phyloP scores from a whole-genome alignment of 305 asterid species.

The Fraxinus velutina region DNA sequence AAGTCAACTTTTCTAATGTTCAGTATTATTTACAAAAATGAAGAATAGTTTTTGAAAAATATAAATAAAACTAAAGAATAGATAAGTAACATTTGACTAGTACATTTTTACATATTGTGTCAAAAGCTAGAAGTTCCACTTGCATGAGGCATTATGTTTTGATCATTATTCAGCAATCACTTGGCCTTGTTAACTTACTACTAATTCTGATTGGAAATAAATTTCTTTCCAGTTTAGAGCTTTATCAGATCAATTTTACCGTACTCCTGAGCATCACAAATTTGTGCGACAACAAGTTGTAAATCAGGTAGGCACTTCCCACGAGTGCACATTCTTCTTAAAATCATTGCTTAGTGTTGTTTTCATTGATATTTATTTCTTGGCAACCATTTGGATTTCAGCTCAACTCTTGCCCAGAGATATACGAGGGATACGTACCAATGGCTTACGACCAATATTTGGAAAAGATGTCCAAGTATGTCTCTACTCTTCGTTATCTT shows the following conservation, averaged over 20 bases:
- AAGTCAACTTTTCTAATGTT: not conserved
- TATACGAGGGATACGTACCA: slow-evolving; percentile 83
- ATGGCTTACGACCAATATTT: slow-evolving; percentile 76
- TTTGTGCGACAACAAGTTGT: slow-evolving; percentile 85
- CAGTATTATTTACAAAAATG: not conserved
- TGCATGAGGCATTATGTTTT: not conserved
- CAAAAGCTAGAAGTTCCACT: slow-evolving; percentile 1
- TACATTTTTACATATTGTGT: not conserved
- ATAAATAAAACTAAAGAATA: not conserved
- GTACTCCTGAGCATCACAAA: slow-evolving; percentile 85
- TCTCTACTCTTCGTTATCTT: slow-evolving; percentile 18
- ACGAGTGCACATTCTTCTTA: not conserved
- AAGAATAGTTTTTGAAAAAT: not conserved
- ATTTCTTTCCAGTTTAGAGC: slow-evolving; percentile 68
- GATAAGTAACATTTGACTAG: not conserved
- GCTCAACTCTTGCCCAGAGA: slow-evolving; percentile 71
- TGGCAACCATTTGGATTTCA: slow-evolving; percentile 36
- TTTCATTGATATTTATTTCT: slow-evolving; percentile 25
- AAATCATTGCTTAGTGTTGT: slow-evolving; percentile 11
- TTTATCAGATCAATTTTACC: slow-evolving; percentile 88
- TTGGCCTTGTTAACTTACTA: not conserved
- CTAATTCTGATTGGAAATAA: slow-evolving; percentile 20
- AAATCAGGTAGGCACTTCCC: slow-evolving; percentile 55
- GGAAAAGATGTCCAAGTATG: slow-evolving; percentile 77
- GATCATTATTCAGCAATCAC: not conserved